Evolutionary conservation across 73 alveolate species (phyloP), one percentile per base, ranked within the genome.

Genomic region (Paramecium biaurelia): DNA sequence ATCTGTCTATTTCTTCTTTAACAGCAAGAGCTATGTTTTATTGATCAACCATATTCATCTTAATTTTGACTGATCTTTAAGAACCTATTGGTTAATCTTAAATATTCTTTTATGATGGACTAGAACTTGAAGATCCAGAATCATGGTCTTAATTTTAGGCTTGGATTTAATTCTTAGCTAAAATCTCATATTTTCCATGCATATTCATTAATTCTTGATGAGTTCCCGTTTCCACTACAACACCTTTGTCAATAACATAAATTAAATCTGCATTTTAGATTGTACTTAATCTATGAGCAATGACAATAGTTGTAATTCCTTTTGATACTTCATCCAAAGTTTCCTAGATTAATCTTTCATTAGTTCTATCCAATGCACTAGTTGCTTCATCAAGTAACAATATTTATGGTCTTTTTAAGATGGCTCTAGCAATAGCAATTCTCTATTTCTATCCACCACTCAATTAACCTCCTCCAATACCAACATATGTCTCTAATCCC

Each of bases 201-300:
- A 59, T 35, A 23, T 89, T 30, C 47, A 93, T 93, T 58, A 92
- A 85, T 15, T 86, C 86, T 15, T 70, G 32, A 89, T 96, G 99
- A 53, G 92, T 90, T 10, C 99, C 99, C 23, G 53, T 59, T 43
- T 96, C 97, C 10, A 74, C 93, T 11, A 95, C 89, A 82, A 68
- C 42, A 12, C 99, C 99, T 58, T 93, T 57, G 11, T 95, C 94
- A 93, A 96, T 72, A 9, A 96, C 98, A 68, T 92, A 57, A 57
- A 96, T 96, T 37, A 86, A 56, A 57, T 96, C 98, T 24, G 98
- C 97, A 70, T 92, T 93, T 72, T 85, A 68, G n/a, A 96, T 93
- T 2, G 98, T 96, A 21, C 95, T 57, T 15, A 96, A 93, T 85
- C 98, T 94, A 43, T 96, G 98, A 9, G 98, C 98, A 32, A 96